A percentile compares a stretch with the other conserved stretches of the same genome.
These are phyloP conservation scores for Grosmannia clavigera DNA, from an alignment of 2,329 filamentous ascomycete species.

Conservation along the genomic window DNA sequence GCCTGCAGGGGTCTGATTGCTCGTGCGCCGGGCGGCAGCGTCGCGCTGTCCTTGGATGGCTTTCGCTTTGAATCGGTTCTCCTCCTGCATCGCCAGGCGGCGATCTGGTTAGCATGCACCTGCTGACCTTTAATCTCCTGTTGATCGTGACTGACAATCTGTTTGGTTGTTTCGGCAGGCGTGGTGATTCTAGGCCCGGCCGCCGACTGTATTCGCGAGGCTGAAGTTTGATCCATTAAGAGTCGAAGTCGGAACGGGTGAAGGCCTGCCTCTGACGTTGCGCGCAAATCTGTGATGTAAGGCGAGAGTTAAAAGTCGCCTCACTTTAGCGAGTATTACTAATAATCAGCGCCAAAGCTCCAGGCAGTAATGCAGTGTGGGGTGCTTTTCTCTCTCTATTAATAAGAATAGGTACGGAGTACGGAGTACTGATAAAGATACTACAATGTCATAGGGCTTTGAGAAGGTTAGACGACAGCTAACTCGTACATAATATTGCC, in stretches of 20 bases:
- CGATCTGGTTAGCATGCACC: background rate
- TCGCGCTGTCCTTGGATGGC: constrained; percentile 65
- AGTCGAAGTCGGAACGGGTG: background rate
- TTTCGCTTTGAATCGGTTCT: constrained; percentile 79
- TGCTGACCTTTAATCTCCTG: background rate
- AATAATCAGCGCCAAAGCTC: background rate
- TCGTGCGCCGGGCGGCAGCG: constrained; percentile 35
- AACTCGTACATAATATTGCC: background rate
- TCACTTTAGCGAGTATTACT: background rate
- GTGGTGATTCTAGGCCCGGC: background rate
- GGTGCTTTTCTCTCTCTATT: background rate
- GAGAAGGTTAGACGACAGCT: background rate
- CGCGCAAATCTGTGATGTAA: background rate
- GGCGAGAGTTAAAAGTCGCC: background rate
- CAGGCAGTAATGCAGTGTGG: background rate
- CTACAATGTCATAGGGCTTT: background rate
- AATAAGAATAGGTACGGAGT: background rate
- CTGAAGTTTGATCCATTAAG: background rate
- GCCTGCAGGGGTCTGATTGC: constrained; percentile 44
- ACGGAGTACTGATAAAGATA: background rate
- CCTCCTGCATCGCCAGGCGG: constrained; percentile 47
- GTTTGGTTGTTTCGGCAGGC: background rate
- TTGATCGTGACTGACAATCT: background rate
- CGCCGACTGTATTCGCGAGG: background rate
- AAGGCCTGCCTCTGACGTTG: background rate